Evolutionary conservation across 2,329 filamentous ascomycete species (phyloP).

Genomic region (Trichoderma cornu-damae): DNA sequence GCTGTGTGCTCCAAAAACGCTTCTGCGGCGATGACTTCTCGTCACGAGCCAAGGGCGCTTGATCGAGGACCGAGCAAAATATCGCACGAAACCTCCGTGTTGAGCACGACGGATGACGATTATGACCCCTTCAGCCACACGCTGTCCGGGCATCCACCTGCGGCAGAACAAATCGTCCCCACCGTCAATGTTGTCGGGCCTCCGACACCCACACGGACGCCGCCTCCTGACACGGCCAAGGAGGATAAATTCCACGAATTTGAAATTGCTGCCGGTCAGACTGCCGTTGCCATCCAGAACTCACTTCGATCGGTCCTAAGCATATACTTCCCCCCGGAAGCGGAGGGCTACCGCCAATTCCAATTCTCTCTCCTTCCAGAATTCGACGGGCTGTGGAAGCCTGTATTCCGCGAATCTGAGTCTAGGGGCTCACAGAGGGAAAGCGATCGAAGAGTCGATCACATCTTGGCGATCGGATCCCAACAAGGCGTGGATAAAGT

Average conservation of each 20-base stretch:
- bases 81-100: neutral
- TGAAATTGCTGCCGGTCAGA: conserved; percentile 37
- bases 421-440: conserved; percentile 26
- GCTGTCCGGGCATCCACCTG: conserved; percentile 27
- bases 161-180: conserved; percentile 21
- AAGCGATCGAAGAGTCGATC: conserved; percentile 44
- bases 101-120: conserved; percentile 30
- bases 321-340: conserved; percentile 45
- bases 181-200: conserved; percentile 32
- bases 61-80: neutral
- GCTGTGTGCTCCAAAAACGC: conserved; percentile 22
- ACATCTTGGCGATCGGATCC: conserved; percentile 56
- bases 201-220: conserved; percentile 42
- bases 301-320: conserved; percentile 50
- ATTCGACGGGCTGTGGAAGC: conserved; percentile 48
- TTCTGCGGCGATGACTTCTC: conserved; percentile 27
- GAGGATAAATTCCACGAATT: conserved; percentile 45
- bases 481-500: conserved; percentile 50
- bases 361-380: conserved; percentile 46
- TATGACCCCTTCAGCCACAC: conserved; percentile 45
- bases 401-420: conserved; percentile 42
- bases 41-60: conserved; percentile 20
- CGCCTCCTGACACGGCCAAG: conserved; percentile 31
- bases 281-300: conserved; percentile 53
- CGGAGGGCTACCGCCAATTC: conserved; percentile 44